A percentile compares a stretch with the other conserved stretches of the same genome.
phyloP scores from a whole-genome alignment of 208 protist genomes.

The Leishmania braziliensis region DNA sequence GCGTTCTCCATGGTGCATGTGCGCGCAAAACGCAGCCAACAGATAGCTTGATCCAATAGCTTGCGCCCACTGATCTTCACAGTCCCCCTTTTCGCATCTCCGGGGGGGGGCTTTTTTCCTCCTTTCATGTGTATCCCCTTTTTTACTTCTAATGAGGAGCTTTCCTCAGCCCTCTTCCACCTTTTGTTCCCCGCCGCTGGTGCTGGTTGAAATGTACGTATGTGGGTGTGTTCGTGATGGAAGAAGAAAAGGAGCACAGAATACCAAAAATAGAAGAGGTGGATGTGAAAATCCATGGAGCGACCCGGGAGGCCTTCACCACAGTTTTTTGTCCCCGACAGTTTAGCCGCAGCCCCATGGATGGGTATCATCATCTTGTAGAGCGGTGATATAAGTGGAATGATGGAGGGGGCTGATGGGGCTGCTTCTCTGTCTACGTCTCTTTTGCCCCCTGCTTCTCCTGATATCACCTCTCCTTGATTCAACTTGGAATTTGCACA shows the following conservation, averaged over 20 bases:
- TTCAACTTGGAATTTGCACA: background rate
- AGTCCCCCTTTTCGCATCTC: background rate
- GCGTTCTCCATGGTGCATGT: conserved; percentile 1
- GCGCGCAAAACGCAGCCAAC: background rate
- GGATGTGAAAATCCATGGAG: background rate
- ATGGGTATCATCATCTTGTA: conserved; percentile 4
- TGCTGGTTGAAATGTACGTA: background rate
- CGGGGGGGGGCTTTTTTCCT: background rate
- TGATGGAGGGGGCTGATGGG: background rate
- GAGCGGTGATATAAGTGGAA: background rate
- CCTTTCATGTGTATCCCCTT: background rate
- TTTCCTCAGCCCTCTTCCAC: background rate
- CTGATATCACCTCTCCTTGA: background rate
- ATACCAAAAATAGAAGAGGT: background rate
- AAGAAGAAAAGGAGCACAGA: background rate
- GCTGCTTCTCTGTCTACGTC: background rate
- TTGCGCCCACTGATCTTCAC: conserved; percentile 1
- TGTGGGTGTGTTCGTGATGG: background rate
- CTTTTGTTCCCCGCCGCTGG: background rate
- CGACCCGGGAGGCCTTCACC: background rate
- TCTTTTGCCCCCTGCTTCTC: background rate
- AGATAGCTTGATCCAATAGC: background rate
- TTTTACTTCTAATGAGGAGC: background rate
- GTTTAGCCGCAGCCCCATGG: background rate
- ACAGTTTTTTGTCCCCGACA: background rate